Conservation (phyloP, 2,329 filamentous ascomycete genomes). For the Seiridium cupressi region DNA sequence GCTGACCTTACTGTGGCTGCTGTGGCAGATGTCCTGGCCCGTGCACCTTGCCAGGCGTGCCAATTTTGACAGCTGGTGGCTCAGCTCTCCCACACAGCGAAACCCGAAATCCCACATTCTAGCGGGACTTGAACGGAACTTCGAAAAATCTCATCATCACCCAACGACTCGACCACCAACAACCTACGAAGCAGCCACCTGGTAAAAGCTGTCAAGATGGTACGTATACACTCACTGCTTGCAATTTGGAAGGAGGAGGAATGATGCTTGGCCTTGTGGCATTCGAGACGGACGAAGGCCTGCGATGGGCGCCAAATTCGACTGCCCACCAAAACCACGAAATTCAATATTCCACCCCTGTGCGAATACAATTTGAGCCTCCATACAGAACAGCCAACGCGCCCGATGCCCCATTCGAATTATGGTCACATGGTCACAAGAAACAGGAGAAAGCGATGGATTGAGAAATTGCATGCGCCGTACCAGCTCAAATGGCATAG, state of each 20-base stretch:
- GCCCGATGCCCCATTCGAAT: no score
- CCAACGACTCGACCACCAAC: conserved; percentile 17
- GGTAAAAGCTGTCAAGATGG: conserved; percentile 49
- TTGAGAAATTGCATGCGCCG: not conserved
- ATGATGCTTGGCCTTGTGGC: not conserved
- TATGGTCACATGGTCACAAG: no score
- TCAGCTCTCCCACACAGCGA: conserved; percentile 4
- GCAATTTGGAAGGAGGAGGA: not conserved
- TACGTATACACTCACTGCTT: conserved; percentile 13
- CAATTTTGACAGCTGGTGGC: not conserved
- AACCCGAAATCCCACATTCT: conserved; percentile 7
- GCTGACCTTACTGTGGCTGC: no score
- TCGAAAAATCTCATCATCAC: conserved; percentile 6
- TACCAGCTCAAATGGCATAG: not conserved
- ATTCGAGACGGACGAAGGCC: not conserved
- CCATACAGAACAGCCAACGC: no score
- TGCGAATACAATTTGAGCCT: not conserved
- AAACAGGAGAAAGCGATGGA: not conserved
- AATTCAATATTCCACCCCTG: not conserved
- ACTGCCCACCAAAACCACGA: not conserved
- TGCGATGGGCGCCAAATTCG: not conserved
- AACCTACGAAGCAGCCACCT: conserved; percentile 25
- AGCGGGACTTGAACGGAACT: conserved; percentile 3
- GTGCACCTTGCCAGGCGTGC: not conserved
- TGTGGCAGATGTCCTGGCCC: not conserved